phyloP scores from a whole-genome alignment of 2,329 filamentous ascomycete genomes.

The Aspergillus flavus region DNA sequence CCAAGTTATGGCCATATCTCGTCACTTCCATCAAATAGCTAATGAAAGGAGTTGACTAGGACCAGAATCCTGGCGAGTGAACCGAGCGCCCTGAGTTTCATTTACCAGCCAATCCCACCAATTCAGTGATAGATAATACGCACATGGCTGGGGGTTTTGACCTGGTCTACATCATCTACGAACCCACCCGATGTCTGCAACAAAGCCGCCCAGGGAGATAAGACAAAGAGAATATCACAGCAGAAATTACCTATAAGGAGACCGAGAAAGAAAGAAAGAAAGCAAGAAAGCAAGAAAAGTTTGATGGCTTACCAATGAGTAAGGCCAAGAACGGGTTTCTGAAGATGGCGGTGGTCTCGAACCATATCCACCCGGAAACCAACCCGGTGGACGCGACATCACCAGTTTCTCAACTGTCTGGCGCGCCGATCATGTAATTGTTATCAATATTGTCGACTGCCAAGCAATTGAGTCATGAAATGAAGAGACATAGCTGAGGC shows the following conservation, averaged over 20 bases:
- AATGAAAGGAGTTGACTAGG: not conserved
- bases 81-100: not conserved
- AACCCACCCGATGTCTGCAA: not conserved
- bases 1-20: not conserved
- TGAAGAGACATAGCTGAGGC: not conserved
- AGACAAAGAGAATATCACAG: not conserved
- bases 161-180: not conserved
- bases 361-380: not conserved
- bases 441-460: not conserved
- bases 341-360: not conserved
- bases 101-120: not conserved
- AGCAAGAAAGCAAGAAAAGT: not conserved
- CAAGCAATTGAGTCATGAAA: not conserved
- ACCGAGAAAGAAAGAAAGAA: not conserved
- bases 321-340: not conserved
- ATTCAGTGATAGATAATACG: slow-evolving; percentile 3
- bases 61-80: not conserved
- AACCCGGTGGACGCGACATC: not conserved
- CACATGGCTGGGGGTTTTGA: slow-evolving; percentile 5
- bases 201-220: not conserved
- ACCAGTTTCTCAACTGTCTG: slow-evolving; percentile 3
- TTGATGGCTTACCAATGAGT: not conserved
- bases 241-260: not conserved
- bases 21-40: not conserved
- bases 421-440: not conserved